These are phyloP conservation scores for Lentinula novae-zelandiae DNA, from an alignment of 1,284 basidiomycete genomes.

Conservation along the genomic window DNA sequence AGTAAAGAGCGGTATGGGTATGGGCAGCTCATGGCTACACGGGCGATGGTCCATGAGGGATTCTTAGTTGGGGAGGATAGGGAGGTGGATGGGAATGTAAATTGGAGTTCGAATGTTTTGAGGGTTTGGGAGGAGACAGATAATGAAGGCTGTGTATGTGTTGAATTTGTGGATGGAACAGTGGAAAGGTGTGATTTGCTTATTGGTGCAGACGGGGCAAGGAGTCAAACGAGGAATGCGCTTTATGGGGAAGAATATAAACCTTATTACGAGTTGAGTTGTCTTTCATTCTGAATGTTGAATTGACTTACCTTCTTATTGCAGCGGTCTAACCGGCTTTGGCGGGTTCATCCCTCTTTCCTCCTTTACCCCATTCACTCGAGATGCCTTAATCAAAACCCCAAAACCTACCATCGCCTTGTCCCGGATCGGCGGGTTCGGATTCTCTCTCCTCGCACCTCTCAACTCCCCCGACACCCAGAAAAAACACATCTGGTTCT, in stretches of 20 bases:
- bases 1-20: conserved; percentile 4
- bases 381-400: neutral
- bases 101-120: neutral
- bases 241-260: conserved; percentile 6
- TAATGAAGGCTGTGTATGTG: neutral
- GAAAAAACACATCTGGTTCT: conserved; percentile 1
- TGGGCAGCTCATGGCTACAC: conserved; percentile 1
- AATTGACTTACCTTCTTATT: neutral
- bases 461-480: neutral
- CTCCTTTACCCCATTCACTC: neutral
- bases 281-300: neutral
- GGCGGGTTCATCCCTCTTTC: conserved; percentile 6
- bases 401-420: neutral
- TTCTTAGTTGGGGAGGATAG: neutral
- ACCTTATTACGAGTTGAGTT: neutral
- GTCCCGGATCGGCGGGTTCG: conserved; percentile 2
- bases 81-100: neutral
- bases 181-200: conserved; percentile 2
- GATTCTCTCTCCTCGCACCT: neutral
- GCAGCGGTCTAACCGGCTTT: conserved; percentile 1
- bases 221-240: conserved; percentile 4
- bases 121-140: neutral
- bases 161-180: conserved; percentile 1
- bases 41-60: neutral
- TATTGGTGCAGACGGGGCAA: conserved; percentile 5